These are phyloP conservation scores for Metahyphopichia silvanorum DNA, from an alignment of 805 yeast genomes.

Conservation along the genomic window DNA sequence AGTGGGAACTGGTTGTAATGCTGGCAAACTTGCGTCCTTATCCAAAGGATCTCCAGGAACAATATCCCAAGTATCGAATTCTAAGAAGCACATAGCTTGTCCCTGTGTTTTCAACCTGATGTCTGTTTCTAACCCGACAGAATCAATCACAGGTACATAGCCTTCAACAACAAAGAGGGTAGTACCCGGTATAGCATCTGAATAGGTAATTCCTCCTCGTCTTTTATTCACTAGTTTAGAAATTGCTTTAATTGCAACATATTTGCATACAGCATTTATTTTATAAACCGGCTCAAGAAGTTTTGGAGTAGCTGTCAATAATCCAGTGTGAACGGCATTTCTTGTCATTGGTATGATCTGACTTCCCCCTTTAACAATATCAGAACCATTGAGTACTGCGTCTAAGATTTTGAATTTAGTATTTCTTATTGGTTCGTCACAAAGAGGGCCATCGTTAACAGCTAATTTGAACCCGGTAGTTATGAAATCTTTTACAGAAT, in stretches of 20 bases:
- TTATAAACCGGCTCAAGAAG: conserved; percentile 79
- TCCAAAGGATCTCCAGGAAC: conserved; percentile 95
- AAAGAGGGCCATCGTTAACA: conserved; percentile 83
- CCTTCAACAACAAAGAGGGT: conserved; percentile 62
- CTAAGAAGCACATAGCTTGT: conserved; percentile 64
- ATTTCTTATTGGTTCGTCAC: conserved; percentile 75
- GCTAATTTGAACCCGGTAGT: conserved; percentile 84
- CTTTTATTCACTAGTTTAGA: conserved; percentile 53
- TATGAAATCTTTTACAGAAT: conserved; percentile 50
- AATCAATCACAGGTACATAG: conserved; percentile 80
- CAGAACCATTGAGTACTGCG: conserved; percentile 47
- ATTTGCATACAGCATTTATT: conserved; percentile 55
- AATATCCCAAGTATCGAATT: conserved; percentile 66
- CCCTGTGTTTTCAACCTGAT: conserved; percentile 75
- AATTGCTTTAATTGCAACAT: conserved; percentile 45
- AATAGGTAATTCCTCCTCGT: conserved; percentile 56
- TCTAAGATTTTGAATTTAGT: conserved; percentile 71
- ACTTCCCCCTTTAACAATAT: conserved; percentile 47
- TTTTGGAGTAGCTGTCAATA: conserved; percentile 73
- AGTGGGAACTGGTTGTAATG: conserved; percentile 70
- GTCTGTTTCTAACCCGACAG: conserved; percentile 87
- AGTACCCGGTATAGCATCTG: conserved; percentile 67
- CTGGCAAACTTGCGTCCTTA: conserved; percentile 55
- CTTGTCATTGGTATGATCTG: conserved; percentile 81
- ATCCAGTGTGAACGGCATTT: conserved; percentile 79